Evolutionary conservation across 2,329 filamentous ascomycete genomes (phyloP).

Genomic region (Monilinia fructigena): DNA sequence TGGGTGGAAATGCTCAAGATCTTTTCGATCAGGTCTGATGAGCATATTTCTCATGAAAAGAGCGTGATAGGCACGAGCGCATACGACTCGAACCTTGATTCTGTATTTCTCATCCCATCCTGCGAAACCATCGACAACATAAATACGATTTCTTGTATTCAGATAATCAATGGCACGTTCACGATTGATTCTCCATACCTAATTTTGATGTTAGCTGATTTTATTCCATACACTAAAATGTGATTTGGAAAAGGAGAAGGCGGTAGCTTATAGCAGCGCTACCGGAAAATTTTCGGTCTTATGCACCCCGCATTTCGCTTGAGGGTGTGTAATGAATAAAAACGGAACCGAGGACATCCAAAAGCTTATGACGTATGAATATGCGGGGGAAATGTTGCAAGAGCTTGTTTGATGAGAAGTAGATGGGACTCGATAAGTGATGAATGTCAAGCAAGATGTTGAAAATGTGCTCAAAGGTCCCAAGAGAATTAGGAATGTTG

Average conservation of each 20-base stretch:
- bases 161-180: conserved; percentile 98
- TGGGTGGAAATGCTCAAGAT: conserved; percentile 96
- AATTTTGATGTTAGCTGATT: conserved; percentile 8
- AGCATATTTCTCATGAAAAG: conserved; percentile 99
- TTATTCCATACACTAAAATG: background rate
- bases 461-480: background rate
- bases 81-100: conserved; percentile 96
- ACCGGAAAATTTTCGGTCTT: conserved; percentile 4
- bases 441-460: background rate
- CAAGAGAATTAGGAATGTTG: background rate
- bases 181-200: conserved; percentile 99
- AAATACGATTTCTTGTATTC: conserved; percentile 98
- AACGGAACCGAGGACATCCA: conserved; percentile 21
- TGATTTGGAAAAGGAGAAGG: conserved; percentile 4
- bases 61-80: conserved; percentile 97
- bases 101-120: conserved; percentile 99
- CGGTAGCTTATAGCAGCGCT: background rate
- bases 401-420: background rate
- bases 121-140: conserved; percentile 94
- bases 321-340: background rate
- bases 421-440: background rate
- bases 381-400: conserved; percentile 17
- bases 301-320: conserved; percentile 25
- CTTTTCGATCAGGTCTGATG: conserved; percentile 85
- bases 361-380: conserved; percentile 20